phyloP scores from a whole-genome alignment of 768 basidiomycete species.

The Chalciporus piperatus region DNA sequence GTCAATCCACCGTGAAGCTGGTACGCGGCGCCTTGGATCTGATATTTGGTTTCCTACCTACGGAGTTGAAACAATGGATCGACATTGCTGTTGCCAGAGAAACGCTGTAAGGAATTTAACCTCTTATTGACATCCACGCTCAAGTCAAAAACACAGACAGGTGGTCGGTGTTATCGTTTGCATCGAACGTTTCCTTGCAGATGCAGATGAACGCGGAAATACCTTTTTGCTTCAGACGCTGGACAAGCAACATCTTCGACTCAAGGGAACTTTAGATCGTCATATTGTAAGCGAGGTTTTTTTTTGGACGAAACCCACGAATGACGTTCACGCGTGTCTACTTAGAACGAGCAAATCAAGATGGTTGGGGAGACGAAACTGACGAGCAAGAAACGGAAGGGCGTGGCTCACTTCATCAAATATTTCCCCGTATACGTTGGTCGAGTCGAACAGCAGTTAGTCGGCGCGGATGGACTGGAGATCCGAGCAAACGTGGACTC shows the following conservation, averaged over 20 bases:
- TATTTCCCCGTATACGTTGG: conserved; percentile 88
- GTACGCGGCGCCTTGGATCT: conserved; percentile 89
- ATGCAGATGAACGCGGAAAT: conserved; percentile 79
- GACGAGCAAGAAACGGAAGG: conserved; percentile 88
- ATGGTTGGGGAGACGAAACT: conserved; percentile 88
- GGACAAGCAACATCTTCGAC: conserved; percentile 77
- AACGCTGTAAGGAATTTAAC: conserved; percentile 52
- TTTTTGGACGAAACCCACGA: neutral
- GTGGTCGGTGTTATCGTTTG: conserved; percentile 78
- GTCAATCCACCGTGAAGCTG: conserved; percentile 69
- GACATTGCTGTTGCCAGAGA: conserved; percentile 77
- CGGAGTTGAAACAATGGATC: conserved; percentile 81
- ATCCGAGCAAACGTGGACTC: conserved; percentile 74
- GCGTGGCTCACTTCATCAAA: conserved; percentile 88
- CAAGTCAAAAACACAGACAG: conserved; percentile 53
- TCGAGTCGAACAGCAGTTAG: conserved; percentile 80
- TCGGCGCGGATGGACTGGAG: conserved; percentile 72
- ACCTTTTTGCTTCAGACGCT: conserved; percentile 69
- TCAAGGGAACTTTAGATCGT: conserved; percentile 74
- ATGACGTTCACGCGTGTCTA: conserved; percentile 2
- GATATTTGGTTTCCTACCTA: conserved; percentile 89
- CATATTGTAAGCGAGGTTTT: conserved; percentile 52
- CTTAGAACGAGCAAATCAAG: conserved; percentile 81
- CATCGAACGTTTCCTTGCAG: conserved; percentile 71
- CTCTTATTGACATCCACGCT: conserved; percentile 4